phyloP scores from a whole-genome alignment of 192 early-diverging fungal species.

The Phycomyces blakesleeanus region DNA sequence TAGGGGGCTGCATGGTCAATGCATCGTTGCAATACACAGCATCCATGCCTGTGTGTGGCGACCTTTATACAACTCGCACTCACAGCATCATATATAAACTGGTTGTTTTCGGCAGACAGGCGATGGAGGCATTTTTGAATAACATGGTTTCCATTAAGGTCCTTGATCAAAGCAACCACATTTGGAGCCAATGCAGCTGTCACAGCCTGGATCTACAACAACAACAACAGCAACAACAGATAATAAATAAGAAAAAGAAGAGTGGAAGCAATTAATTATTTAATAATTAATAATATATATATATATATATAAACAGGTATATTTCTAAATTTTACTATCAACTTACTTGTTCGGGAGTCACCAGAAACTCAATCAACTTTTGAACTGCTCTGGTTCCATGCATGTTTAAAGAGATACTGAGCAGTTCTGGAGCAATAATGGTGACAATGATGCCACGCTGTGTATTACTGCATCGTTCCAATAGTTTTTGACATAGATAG shows the following conservation, averaged over 20 bases:
- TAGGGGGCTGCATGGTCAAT: slow-evolving; percentile 74
- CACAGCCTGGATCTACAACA: slow-evolving; percentile 62
- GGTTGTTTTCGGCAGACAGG: slow-evolving; percentile 71
- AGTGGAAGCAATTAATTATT: no score
- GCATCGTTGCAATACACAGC: slow-evolving; percentile 88
- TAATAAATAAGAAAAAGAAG: no score
- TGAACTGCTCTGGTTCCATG: slow-evolving; percentile 92
- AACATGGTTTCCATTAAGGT: slow-evolving; percentile 90
- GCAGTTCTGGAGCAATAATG: slow-evolving; percentile 67
- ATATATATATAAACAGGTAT: no score
- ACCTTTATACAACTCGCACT: slow-evolving; percentile 74
- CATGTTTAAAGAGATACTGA: slow-evolving; percentile 83
- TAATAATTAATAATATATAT: no score
- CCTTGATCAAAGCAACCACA: slow-evolving; percentile 82
- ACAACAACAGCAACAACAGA: no score
- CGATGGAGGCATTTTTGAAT: slow-evolving; percentile 87
- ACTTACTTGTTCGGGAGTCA: slow-evolving; percentile 54
- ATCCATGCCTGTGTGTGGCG: slow-evolving; percentile 88
- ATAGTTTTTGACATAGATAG: slow-evolving; percentile 87
- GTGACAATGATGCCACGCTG: slow-evolving; percentile 75
- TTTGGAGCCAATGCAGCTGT: slow-evolving; percentile 62
- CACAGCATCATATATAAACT: slow-evolving; percentile 86
- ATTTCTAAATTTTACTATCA: no score
- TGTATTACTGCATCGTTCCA: slow-evolving; percentile 75
- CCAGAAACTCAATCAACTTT: slow-evolving; percentile 82